These are phyloP conservation scores for Mangifera indica DNA, from an alignment of 345 rosid genomes.

Conservation along the genomic window DNA sequence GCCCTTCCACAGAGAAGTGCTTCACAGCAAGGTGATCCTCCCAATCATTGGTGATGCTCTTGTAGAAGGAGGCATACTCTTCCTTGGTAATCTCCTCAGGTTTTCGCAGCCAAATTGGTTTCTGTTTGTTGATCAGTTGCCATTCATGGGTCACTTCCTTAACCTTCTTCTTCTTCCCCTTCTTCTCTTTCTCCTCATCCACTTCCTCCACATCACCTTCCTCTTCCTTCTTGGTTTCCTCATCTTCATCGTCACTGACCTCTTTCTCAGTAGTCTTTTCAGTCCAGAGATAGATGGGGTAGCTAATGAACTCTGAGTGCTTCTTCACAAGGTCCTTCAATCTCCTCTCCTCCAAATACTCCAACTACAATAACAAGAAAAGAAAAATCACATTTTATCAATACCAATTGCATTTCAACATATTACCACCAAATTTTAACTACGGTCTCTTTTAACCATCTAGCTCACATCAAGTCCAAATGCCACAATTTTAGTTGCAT, in stretches of 20 bases:
- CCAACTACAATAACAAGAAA: slow-evolving; percentile 28
- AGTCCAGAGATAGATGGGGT: slow-evolving; percentile 49
- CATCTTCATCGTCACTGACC: slow-evolving; percentile 55
- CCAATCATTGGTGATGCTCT: slow-evolving; percentile 60
- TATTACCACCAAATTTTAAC: too few species aligned
- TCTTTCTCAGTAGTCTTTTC: slow-evolving; percentile 57
- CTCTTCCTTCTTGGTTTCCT: slow-evolving; percentile 48
- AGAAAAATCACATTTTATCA: background rate
- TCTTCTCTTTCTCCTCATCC: slow-evolving; percentile 48
- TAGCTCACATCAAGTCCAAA: too few species aligned
- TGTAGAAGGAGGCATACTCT: slow-evolving; percentile 54
- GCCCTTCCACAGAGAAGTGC: slow-evolving; percentile 60
- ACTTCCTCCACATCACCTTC: slow-evolving; percentile 52
- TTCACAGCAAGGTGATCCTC: slow-evolving; percentile 55
- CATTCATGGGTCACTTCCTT: slow-evolving; percentile 56
- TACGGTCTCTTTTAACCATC: too few species aligned
- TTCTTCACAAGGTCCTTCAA: slow-evolving; percentile 57
- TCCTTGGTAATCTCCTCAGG: slow-evolving; percentile 52
- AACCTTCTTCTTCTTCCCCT: slow-evolving; percentile 51
- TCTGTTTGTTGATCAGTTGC: slow-evolving; percentile 55
- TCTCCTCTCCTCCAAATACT: slow-evolving; percentile 55
- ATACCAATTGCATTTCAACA: background rate
- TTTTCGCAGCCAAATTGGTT: slow-evolving; percentile 52
- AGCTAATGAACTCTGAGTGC: slow-evolving; percentile 61
- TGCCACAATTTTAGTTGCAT: too few species aligned